Base-by-base conservation (phyloP, 495 filamentous ascomycete species). In the Neurospora cerealis region DNA sequence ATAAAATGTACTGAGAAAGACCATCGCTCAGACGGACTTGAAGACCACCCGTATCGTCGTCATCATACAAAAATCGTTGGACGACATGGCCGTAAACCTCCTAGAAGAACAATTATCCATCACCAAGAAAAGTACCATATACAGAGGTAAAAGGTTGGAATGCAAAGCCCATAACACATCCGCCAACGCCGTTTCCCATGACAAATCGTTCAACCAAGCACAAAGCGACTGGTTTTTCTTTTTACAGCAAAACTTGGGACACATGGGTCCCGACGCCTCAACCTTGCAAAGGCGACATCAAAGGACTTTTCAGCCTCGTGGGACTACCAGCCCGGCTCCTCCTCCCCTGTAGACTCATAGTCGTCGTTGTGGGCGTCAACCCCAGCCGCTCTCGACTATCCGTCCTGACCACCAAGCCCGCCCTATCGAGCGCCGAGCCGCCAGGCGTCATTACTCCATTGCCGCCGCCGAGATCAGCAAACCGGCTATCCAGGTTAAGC, bases 311-410 rank as follows among this genome's bases (percentile, higher is more conserved):
- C 72, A 86, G 77, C 79, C 91, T 83, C 36, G 86, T 88, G 32
- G 91, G 92, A 79, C 90, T 92, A 1, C 85, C 88, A 36, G 89
- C 82, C 69, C 91, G 83, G 81, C 89, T 91, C 75, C 88, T 85
- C 62, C 85, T 81, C 13, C 87, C 86, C 5, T 85, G 84, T 8
- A 83, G 83, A 37, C 85, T 77, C 84, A 85, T 83, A 74, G 85
- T 84, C 41, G 81, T 70, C 36, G 75, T 79, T 13, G 32, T 62
- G 28, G 84, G 85, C 21, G 81, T 80, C 39, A 88, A 80, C 28
- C 80, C 80, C 44, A 89, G 80, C 74, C 93, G 87, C 78, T 97
- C 95, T 70, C 92, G 85, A 79, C 93, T 96, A 78, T 96, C 94
- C 1, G 92, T 93, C 75, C 93, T 84, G 4, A 92, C 88, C 40